These are phyloP conservation scores for Saprolegnia parasitica DNA, from an alignment of 352 stramenopile species.

Conservation along the genomic window DNA sequence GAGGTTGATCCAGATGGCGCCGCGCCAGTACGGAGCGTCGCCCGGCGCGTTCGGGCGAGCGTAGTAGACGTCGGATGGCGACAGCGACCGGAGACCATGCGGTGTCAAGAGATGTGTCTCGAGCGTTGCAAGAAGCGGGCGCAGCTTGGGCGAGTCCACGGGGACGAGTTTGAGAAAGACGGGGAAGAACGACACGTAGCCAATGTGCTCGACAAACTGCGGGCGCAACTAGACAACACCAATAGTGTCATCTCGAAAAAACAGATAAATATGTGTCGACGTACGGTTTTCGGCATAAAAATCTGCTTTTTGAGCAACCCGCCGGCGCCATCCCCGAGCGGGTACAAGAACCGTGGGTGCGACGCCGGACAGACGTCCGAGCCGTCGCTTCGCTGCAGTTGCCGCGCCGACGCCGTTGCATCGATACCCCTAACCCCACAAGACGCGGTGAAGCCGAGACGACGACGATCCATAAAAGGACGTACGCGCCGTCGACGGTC, in stretches of 20 bases:
- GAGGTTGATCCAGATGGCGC: slow-evolving; percentile 91
- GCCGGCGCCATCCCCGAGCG: slow-evolving; percentile 69
- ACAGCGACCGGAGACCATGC: slow-evolving; percentile 83
- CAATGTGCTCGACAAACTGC: slow-evolving; percentile 76
- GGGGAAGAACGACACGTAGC: slow-evolving; percentile 87
- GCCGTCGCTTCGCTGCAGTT: slow-evolving; percentile 33
- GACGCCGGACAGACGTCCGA: slow-evolving; percentile 48
- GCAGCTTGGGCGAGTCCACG: slow-evolving; percentile 57
- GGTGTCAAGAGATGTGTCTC: slow-evolving; percentile 65
- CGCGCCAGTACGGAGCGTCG: slow-evolving; percentile 91
- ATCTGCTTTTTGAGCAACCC: slow-evolving; percentile 69
- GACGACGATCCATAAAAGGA: no score
- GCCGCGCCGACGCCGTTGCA: slow-evolving; percentile 40
- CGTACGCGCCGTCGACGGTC: slow-evolving; percentile 39
- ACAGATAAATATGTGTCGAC: background rate
- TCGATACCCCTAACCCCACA: slow-evolving; percentile 28
- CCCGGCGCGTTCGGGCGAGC: slow-evolving; percentile 85
- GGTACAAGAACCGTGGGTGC: slow-evolving; percentile 72
- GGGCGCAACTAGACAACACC: slow-evolving; percentile 36
- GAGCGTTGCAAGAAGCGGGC: slow-evolving; percentile 52
- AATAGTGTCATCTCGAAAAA: slow-evolving; percentile 12
- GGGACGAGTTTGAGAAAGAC: slow-evolving; percentile 70
- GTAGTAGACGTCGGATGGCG: slow-evolving; percentile 80
- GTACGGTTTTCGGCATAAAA: slow-evolving; percentile 51
- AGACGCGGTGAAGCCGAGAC: no score